Evolutionary conservation across 2,329 filamentous ascomycete genomes (phyloP).

Genomic region (Arthrocladium fulminans): DNA sequence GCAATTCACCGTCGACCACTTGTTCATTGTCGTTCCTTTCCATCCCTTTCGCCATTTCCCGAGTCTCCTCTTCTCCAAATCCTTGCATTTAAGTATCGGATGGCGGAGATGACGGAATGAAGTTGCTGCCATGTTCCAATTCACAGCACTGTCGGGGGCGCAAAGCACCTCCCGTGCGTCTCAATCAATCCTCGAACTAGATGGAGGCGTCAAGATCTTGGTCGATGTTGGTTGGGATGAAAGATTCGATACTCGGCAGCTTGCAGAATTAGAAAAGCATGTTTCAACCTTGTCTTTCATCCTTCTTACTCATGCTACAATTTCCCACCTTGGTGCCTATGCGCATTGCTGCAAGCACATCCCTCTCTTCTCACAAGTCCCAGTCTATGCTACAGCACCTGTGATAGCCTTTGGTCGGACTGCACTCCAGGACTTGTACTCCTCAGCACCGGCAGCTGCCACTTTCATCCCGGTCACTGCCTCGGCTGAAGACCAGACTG

Average conservation of each 20-base stretch:
- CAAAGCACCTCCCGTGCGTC: constrained; percentile 71
- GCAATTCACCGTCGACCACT: not conserved
- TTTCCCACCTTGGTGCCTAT: constrained; percentile 83
- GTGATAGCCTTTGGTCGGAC: constrained; percentile 90
- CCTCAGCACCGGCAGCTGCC: constrained; percentile 76
- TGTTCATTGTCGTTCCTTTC: not conserved
- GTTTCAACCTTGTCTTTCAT: constrained; percentile 86
- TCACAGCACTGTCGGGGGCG: constrained; percentile 84
- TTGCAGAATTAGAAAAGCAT: constrained; percentile 85
- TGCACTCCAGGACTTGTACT: constrained; percentile 82
- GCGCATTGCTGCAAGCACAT: constrained; percentile 97
- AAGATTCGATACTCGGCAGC: constrained; percentile 69
- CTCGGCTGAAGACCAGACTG: constrained; percentile 29
- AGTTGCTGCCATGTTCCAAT: constrained; percentile 71
- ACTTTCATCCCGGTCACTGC: constrained; percentile 60
- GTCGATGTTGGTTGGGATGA: constrained; percentile 96
- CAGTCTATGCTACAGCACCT: constrained; percentile 86
- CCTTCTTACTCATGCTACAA: constrained; percentile 87
- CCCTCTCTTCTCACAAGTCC: constrained; percentile 81
- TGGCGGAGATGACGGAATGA: not conserved
- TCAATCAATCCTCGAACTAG: constrained; percentile 91
- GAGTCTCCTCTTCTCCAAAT: too few species aligned
- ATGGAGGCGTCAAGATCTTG: constrained; percentile 90
- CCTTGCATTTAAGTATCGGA: too few species aligned
- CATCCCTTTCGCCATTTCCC: not conserved